These are phyloP conservation scores for Pochonia chlamydosporia DNA, from an alignment of 2,329 filamentous ascomycete genomes.

Conservation along the genomic window DNA sequence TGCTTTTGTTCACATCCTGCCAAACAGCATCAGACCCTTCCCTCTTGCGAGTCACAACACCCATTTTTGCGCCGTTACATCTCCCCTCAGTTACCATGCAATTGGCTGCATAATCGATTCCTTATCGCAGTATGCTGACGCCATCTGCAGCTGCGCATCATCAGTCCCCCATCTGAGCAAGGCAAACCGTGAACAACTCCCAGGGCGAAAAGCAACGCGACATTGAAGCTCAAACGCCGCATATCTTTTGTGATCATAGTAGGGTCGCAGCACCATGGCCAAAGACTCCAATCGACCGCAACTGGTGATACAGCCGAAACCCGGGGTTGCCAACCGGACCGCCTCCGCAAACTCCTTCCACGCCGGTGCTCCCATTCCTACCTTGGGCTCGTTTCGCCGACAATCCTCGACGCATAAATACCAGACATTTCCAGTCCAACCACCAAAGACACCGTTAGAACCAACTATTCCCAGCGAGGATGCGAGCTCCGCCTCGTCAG, in stretches of 20 bases:
- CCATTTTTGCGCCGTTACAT: background rate
- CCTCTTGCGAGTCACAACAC: background rate
- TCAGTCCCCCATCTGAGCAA: background rate
- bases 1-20: no score
- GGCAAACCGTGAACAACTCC: background rate
- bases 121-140: background rate
- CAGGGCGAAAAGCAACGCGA: no score
- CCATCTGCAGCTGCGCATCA: background rate
- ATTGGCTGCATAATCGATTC: background rate
- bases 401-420: constrained; percentile 54
- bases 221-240: no score
- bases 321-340: constrained; percentile 13
- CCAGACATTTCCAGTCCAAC: constrained; percentile 74
- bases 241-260: no score
- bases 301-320: constrained; percentile 1
- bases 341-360: constrained; percentile 43
- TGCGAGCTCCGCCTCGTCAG: constrained; percentile 11
- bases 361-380: constrained; percentile 44
- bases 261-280: constrained; percentile 11
- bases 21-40: background rate
- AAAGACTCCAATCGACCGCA: constrained; percentile 5
- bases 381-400: constrained; percentile 25
- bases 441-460: constrained; percentile 60
- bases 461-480: constrained; percentile 17
- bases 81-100: background rate